Evolutionary conservation across 345 rosid species (phyloP).

Genomic region (Populus pruinosa): DNA sequence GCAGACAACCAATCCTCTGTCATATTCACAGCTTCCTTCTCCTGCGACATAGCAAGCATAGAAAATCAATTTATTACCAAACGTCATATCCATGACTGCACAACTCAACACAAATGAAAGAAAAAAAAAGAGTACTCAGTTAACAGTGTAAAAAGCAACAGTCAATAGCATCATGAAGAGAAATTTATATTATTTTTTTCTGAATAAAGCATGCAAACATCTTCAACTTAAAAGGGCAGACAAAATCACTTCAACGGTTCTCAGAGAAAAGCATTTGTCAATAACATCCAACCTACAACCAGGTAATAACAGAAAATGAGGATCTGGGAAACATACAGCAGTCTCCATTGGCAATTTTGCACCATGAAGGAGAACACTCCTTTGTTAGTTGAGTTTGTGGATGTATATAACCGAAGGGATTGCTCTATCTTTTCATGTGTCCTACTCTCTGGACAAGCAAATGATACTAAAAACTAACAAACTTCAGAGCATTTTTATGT

Average conservation of each 20-base stretch:
- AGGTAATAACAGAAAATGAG: slow-evolving; percentile 4
- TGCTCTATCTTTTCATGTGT: not conserved
- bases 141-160: slow-evolving; percentile 4
- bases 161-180: not conserved
- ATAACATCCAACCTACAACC: slow-evolving; percentile 67
- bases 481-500: not conserved
- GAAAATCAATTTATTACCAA: slow-evolving; percentile 7
- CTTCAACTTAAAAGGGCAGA: slow-evolving; percentile 66
- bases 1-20: slow-evolving; percentile 55
- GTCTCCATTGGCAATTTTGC: too few relatives aligned
- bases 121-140: not conserved
- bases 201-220: not conserved
- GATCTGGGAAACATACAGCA: not conserved
- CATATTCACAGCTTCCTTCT: slow-evolving; percentile 41
- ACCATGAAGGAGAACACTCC: not conserved
- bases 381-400: too few relatives aligned
- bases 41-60: slow-evolving; percentile 37
- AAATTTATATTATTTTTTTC: not conserved
- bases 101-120: slow-evolving; percentile 3
- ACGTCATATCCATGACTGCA: not conserved
- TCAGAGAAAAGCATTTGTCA: slow-evolving; percentile 66
- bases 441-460: not conserved
- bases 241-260: slow-evolving; percentile 73
- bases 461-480: not conserved
- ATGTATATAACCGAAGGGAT: too few relatives aligned